Conservation (phyloP, 495 filamentous ascomycete species). For the Podospora fimiseda region DNA sequence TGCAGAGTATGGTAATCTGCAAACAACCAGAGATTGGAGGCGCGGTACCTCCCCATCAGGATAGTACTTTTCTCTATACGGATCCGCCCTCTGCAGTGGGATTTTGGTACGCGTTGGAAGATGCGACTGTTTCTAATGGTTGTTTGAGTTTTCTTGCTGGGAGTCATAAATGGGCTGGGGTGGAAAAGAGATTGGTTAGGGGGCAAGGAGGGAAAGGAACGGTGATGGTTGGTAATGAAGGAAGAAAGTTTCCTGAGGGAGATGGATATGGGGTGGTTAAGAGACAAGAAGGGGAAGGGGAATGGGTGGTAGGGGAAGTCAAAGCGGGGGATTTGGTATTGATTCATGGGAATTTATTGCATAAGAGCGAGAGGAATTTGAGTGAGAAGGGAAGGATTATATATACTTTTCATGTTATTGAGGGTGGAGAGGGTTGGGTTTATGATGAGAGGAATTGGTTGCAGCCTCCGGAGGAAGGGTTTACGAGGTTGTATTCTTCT, state of each 20-base stretch:
- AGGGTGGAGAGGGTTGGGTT: slow-evolving; percentile 56
- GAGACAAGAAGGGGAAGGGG: slow-evolving; percentile 30
- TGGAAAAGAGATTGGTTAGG: slow-evolving; percentile 70
- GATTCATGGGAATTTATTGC: slow-evolving; percentile 93
- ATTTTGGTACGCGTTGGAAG: slow-evolving; percentile 94
- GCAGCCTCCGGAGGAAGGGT: slow-evolving; percentile 72
- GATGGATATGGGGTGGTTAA: slow-evolving; percentile 33
- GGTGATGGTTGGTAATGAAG: slow-evolving; percentile 45
- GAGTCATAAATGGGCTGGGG: slow-evolving; percentile 59
- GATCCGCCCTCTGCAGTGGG: slow-evolving; percentile 84
- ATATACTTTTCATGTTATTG: slow-evolving; percentile 97
- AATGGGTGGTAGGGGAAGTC: slow-evolving; percentile 68
- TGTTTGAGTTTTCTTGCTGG: slow-evolving; percentile 80
- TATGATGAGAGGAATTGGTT: slow-evolving; percentile 93
- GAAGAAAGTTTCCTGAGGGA: slow-evolving; percentile 35
- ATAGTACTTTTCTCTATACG: slow-evolving; percentile 89
- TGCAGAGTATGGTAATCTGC: slow-evolving; percentile 97
- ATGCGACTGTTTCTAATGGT: slow-evolving; percentile 76
- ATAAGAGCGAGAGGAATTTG: slow-evolving; percentile 90
- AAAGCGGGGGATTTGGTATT: slow-evolving; percentile 84
- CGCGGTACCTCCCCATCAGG: slow-evolving; percentile 79
- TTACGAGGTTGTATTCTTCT: slow-evolving; percentile 58
- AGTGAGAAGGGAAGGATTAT: slow-evolving; percentile 83
- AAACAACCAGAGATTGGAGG: slow-evolving; percentile 96
- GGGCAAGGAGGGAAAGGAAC: slow-evolving; percentile 38